Conservation (phyloP, 2,329 filamentous ascomycete species). For the Coniella vitis region DNA sequence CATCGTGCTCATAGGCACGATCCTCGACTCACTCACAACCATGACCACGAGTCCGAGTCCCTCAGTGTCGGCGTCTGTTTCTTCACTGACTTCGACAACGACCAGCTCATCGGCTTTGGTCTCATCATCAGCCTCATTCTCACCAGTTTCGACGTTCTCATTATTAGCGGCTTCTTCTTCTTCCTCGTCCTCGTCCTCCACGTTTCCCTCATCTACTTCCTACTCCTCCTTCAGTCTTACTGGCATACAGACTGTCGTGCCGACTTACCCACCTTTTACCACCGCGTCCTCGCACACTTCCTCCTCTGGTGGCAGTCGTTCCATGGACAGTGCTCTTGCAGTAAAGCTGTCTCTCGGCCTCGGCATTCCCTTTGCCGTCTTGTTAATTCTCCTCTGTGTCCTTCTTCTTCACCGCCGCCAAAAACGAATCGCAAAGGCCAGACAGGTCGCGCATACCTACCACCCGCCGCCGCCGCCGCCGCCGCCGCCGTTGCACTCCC, state of each 20-base stretch:
- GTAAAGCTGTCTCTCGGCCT: slow-evolving; percentile 13
- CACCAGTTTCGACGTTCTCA: background rate
- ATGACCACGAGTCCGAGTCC: background rate
- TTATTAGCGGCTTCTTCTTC: background rate
- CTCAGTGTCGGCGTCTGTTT: background rate
- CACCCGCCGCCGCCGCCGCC: too few species aligned
- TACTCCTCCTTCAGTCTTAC: background rate
- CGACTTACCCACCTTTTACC: background rate
- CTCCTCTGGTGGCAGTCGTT: background rate
- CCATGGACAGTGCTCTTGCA: background rate
- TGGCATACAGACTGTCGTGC: background rate
- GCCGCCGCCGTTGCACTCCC: slow-evolving; percentile 2
- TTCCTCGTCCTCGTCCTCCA: background rate
- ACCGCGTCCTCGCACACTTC: background rate
- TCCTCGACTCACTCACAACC: background rate
- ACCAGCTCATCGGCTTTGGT: background rate
- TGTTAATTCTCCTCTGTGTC: slow-evolving; percentile 1
- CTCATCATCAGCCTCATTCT: too few species aligned
- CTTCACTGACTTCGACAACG: background rate
- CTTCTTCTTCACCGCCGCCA: slow-evolving; percentile 11
- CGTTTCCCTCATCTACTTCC: background rate
- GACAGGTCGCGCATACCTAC: background rate
- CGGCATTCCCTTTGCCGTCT: slow-evolving; percentile 9
- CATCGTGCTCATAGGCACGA: background rate
- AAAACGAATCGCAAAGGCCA: background rate